A percentile compares a stretch with the other conserved stretches of the same genome.
Conservation (phyloP, 2,329 filamentous ascomycete species). For the Dichotomopilus funicola region DNA sequence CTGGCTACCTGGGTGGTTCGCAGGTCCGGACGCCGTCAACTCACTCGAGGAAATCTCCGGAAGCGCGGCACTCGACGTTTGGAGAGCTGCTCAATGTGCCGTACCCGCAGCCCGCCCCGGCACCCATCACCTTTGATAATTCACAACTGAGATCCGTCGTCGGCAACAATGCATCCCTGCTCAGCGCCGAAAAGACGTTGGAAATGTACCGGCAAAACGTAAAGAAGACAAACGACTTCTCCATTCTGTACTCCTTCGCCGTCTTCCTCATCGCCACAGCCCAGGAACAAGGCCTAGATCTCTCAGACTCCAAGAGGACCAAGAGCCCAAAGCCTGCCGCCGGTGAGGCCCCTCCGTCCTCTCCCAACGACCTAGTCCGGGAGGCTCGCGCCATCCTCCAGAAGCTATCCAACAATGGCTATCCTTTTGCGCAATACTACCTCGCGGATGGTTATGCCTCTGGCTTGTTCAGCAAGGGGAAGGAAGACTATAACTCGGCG, state of each 20-base stretch:
- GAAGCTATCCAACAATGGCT: slow-evolving; percentile 76
- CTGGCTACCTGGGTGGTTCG: slow-evolving; percentile 37
- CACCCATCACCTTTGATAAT: slow-evolving; percentile 70
- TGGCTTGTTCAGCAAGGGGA: slow-evolving; percentile 90
- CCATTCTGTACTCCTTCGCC: slow-evolving; percentile 93
- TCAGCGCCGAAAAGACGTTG: slow-evolving; percentile 87
- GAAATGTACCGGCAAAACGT: slow-evolving; percentile 97
- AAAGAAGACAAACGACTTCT: slow-evolving; percentile 89
- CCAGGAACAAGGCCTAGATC: slow-evolving; percentile 62
- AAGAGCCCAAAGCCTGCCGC: slow-evolving; percentile 42
- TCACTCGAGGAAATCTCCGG: slow-evolving; percentile 50
- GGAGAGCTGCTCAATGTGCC: slow-evolving; percentile 59
- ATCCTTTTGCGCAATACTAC: slow-evolving; percentile 97
- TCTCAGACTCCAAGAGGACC: slow-evolving; percentile 41
- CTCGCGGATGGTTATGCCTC: slow-evolving; percentile 91
- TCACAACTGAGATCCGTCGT: slow-evolving; percentile 70
- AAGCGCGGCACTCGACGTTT: slow-evolving; percentile 47
- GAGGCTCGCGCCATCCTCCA: slow-evolving; percentile 89
- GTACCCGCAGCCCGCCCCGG: slow-evolving; percentile 69
- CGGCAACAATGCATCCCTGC: slow-evolving; percentile 81
- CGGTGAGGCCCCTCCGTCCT: slow-evolving; percentile 41
- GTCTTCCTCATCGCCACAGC: slow-evolving; percentile 88
- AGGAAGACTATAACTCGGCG: slow-evolving; percentile 82
- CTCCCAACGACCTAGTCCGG: slow-evolving; percentile 63
- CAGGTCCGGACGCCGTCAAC: slow-evolving; percentile 43